These are phyloP conservation scores for Crithidia sp. DNA, from an alignment of 208 protist genomes.

Conservation along the genomic window DNA sequence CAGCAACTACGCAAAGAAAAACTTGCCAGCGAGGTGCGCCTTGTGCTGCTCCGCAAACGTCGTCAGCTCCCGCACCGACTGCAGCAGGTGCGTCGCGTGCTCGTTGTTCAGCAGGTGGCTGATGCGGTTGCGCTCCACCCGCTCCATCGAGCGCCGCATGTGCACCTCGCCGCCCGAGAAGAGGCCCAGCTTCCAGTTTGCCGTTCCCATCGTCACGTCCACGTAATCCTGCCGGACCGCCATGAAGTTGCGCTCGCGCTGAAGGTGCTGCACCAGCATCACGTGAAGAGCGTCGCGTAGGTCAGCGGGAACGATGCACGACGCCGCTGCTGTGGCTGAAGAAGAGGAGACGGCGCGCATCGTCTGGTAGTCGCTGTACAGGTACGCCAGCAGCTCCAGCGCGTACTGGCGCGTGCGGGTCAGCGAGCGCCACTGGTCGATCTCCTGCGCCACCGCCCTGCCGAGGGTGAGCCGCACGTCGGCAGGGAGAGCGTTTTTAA, in stretches of 20 bases:
- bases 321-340: neutral
- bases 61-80: slow-evolving; percentile 60
- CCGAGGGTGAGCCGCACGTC: slow-evolving; percentile 38
- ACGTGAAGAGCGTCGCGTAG: slow-evolving; percentile 42
- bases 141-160: slow-evolving; percentile 86
- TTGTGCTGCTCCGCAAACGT: slow-evolving; percentile 48
- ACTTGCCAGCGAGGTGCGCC: neutral
- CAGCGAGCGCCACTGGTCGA: slow-evolving; percentile 51
- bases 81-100: slow-evolving; percentile 71
- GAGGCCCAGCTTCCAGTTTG: slow-evolving; percentile 87
- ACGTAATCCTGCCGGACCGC: slow-evolving; percentile 69
- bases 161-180: slow-evolving; percentile 89
- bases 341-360: neutral
- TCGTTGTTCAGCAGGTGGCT: slow-evolving; percentile 85
- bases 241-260: slow-evolving; percentile 42
- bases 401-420: slow-evolving; percentile 46
- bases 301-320: slow-evolving; percentile 37
- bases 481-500: slow-evolving; percentile 44
- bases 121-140: slow-evolving; percentile 81
- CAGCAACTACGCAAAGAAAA: neutral
- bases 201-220: slow-evolving; percentile 76
- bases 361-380: slow-evolving; percentile 48
- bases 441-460: slow-evolving; percentile 34
- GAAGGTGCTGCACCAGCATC: slow-evolving; percentile 46
- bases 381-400: slow-evolving; percentile 63